phyloP scores from a whole-genome alignment of 257 asterid species.

The Dorcoceras hygrometricum region DNA sequence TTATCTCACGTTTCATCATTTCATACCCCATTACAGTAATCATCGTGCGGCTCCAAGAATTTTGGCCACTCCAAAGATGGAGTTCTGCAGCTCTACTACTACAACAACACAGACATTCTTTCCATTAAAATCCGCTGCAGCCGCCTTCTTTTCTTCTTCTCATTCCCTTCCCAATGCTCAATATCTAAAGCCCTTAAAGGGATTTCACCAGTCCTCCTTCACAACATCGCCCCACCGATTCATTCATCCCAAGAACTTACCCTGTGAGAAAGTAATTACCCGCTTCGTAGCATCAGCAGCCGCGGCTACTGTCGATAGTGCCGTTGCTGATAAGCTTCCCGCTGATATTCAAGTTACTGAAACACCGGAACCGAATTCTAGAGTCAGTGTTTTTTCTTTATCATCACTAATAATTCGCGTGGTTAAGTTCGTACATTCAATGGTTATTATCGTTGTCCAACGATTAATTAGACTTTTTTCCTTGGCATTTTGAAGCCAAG shows the following conservation, averaged over 20 bases:
- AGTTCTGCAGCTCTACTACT: slow-evolving; percentile 37
- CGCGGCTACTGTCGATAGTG: slow-evolving; percentile 35
- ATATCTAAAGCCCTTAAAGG: slow-evolving; percentile 36
- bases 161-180: slow-evolving; percentile 21
- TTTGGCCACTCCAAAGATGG: slow-evolving; percentile 36
- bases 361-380: slow-evolving; percentile 67
- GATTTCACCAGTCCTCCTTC: slow-evolving; percentile 24
- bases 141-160: slow-evolving; percentile 28
- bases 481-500: not conserved
- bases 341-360: slow-evolving; percentile 72
- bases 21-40: not conserved
- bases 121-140: slow-evolving; percentile 35
- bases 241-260: slow-evolving; percentile 20
- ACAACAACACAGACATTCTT: slow-evolving; percentile 40
- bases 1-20: no score
- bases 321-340: slow-evolving; percentile 63
- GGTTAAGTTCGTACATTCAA: not conserved
- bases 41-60: not conserved
- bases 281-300: slow-evolving; percentile 46
- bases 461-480: not conserved
- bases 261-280: slow-evolving; percentile 9
- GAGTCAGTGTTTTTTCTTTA: slow-evolving; percentile 42
- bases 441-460: not conserved
- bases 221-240: slow-evolving; percentile 46
- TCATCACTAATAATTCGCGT: slow-evolving; percentile 3